Conservation (phyloP, 805 yeast species). For the Wickerhamomyces bisporus region DNA sequence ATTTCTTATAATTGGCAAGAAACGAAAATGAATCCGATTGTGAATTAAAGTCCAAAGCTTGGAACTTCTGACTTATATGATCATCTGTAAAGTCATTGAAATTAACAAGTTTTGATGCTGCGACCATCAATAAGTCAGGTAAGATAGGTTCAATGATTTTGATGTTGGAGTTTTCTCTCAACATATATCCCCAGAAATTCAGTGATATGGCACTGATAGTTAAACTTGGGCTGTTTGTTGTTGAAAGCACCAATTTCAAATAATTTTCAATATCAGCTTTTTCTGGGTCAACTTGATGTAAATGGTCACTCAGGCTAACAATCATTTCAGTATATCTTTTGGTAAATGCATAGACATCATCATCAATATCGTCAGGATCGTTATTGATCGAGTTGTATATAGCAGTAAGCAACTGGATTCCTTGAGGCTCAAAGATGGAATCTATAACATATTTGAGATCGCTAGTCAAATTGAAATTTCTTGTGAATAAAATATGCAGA, state of each 20-base stretch:
- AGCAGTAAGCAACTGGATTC: constrained; percentile 60
- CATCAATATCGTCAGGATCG: constrained; percentile 71
- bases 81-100: constrained; percentile 66
- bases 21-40: constrained; percentile 74
- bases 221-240: constrained; percentile 79
- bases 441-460: constrained; percentile 81
- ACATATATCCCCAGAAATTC: constrained; percentile 90
- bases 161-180: constrained; percentile 67
- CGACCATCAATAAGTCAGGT: constrained; percentile 65
- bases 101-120: constrained; percentile 74
- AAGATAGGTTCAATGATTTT: constrained; percentile 48
- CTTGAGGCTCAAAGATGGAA: constrained; percentile 65
- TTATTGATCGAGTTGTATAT: constrained; percentile 53
- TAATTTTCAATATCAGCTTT: constrained; percentile 62
- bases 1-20: constrained; percentile 71
- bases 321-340: constrained; percentile 93
- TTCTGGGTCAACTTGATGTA: constrained; percentile 44
- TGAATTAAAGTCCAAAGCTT: constrained; percentile 87
- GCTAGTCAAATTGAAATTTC: constrained; percentile 56
- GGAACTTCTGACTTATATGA: constrained; percentile 55
- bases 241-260: constrained; percentile 67
- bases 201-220: constrained; percentile 87
- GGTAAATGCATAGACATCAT: constrained; percentile 69
- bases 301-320: constrained; percentile 76
- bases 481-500: constrained; percentile 79